Conservation (phyloP, 1,284 basidiomycete genomes). For the Amylostereum chailletii region DNA sequence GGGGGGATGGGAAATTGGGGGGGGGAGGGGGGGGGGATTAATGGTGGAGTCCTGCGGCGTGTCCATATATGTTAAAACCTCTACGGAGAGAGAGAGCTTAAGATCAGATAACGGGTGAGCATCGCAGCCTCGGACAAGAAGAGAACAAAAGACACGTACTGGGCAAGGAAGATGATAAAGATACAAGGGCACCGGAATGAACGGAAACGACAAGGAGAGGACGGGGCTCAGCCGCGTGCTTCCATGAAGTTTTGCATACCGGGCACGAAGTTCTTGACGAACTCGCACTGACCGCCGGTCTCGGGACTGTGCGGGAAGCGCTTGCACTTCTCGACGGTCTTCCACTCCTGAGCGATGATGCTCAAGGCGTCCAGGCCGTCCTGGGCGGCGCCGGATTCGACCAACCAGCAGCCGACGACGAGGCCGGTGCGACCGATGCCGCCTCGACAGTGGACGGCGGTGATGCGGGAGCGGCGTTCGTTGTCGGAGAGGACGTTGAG, state of each 20-base stretch:
- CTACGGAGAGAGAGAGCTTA: too few relatives aligned
- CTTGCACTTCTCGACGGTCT: slow-evolving; percentile 64
- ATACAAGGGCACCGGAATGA: background rate
- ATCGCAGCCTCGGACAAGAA: too few relatives aligned
- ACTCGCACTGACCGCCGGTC: slow-evolving; percentile 68
- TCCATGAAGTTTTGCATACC: background rate
- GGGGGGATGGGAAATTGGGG: background rate
- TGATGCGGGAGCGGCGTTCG: slow-evolving; percentile 41
- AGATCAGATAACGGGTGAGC: too few relatives aligned
- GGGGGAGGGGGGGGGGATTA: background rate
- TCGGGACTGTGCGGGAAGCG: slow-evolving; percentile 70
- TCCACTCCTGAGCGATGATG: slow-evolving; percentile 62
- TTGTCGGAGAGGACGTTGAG: slow-evolving; percentile 51
- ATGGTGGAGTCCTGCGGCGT: background rate
- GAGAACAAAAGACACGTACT: too few relatives aligned
- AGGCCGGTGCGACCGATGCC: slow-evolving; percentile 71
- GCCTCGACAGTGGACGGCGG: slow-evolving; percentile 67
- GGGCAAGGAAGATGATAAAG: background rate
- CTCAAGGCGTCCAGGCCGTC: slow-evolving; percentile 55
- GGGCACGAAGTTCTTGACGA: slow-evolving; percentile 43
- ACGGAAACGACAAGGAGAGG: background rate
- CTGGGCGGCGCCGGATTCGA: slow-evolving; percentile 50
- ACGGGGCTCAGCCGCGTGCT: background rate
- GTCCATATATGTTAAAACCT: too few relatives aligned
- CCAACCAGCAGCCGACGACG: slow-evolving; percentile 71